Evolutionary conservation across 768 basidiomycete species (phyloP).

Genomic region (Pleurotus giganteus): DNA sequence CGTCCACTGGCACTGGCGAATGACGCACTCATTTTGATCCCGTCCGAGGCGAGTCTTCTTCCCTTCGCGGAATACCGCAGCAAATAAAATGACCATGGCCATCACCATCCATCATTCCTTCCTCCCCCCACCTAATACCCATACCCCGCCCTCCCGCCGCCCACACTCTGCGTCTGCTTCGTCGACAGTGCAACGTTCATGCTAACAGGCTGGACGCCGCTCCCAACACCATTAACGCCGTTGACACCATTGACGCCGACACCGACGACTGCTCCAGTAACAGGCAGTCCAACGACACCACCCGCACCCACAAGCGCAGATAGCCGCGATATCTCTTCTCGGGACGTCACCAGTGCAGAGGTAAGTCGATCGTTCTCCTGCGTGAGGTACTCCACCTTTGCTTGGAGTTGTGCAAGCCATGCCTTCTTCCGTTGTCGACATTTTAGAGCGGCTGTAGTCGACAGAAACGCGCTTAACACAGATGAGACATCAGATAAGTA

Average conservation of each 20-base stretch:
- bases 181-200: constrained; percentile 40
- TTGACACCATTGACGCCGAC: constrained; percentile 6
- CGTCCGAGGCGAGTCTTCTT: no score
- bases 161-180: constrained; percentile 17
- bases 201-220: constrained; percentile 41
- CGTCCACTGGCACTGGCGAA: no score
- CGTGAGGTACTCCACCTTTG: constrained; percentile 88
- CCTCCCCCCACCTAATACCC: constrained; percentile 12
- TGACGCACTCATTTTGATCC: no score
- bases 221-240: constrained; percentile 14
- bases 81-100: no score
- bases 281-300: constrained; percentile 40
- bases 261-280: constrained; percentile 23
- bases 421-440: constrained; percentile 99
- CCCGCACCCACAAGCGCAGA: constrained; percentile 68
- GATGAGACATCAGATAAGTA: constrained; percentile 6
- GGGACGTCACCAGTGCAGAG: constrained; percentile 78
- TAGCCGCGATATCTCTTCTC: constrained; percentile 90
- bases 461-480: constrained; percentile 1
- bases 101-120: no score
- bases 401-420: constrained; percentile 90
- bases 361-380: constrained; percentile 95
- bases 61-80: no score
- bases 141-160: constrained; percentile 10
- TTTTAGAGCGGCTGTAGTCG: constrained; percentile 82